Conservation (phyloP, 169 alveolate genomes). For the Eimeria tenella region DNA sequence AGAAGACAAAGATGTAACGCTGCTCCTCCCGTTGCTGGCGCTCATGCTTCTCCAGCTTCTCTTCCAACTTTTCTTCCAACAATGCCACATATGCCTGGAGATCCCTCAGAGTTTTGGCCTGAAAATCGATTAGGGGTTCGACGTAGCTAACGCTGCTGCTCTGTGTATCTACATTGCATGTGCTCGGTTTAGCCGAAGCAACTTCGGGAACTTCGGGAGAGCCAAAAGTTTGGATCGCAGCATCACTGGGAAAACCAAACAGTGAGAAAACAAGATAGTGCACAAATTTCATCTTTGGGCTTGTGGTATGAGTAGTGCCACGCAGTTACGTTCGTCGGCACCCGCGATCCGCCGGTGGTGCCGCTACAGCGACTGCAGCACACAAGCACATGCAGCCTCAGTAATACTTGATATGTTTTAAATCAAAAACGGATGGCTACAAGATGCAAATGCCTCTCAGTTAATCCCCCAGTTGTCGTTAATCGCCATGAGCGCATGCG, state of each 20-base stretch:
- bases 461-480: neutral
- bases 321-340: neutral
- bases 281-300: neutral
- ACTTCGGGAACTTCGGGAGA: neutral
- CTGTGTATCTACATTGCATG: constrained; percentile 5
- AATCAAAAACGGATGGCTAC: neutral
- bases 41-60: constrained; percentile 57
- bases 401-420: neutral
- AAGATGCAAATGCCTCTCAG: no score
- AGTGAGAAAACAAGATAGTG: neutral
- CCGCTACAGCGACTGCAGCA: constrained; percentile 15
- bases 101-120: constrained; percentile 1
- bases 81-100: constrained; percentile 47
- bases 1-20: constrained; percentile 10
- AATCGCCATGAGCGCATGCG: neutral
- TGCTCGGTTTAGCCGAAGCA: neutral
- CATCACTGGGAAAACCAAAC: neutral
- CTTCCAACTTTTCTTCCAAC: constrained; percentile 51
- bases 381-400: neutral
- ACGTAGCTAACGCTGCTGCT: neutral
- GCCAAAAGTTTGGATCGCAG: neutral
- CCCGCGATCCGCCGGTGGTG: constrained; percentile 27
- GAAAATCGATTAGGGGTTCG: neutral
- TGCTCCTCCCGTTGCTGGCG: constrained; percentile 48
- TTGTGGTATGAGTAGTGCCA: neutral